Base-by-base conservation (phyloP, 192 early-diverging fungal genomes). In the Podochytrium sp. region DNA sequence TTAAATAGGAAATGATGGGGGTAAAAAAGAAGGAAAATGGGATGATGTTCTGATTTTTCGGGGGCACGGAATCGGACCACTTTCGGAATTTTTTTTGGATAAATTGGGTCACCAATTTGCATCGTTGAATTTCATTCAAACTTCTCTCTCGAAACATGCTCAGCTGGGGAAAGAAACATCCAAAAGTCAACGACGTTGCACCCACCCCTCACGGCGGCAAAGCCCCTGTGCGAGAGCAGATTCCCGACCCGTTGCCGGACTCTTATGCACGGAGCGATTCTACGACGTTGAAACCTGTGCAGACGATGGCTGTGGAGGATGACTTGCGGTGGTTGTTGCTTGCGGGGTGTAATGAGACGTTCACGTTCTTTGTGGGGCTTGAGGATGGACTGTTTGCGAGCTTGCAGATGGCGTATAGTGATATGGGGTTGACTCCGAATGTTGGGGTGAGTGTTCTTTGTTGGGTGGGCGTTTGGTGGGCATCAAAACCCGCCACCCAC, bases 361-460 rank as follows among this genome's bases (percentile, higher is more conserved):
- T 95, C 78, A 92, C 93, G 10, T 89, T 96, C 74, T 95, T 96
- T 76, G 76, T 94, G 49, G 82, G 87, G 49, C 87, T 88, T 14
- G 79, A 91, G 56, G 77, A 86, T 23, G 94, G 95, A 2, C 82
- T 83, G 58, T 85, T 91, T 76, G 90, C 86, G 23, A 90, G 94
- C 83, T 84, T 97, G n/a, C 95, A 97, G 77, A 76, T 82, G 55
- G 93, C 92, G 73, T 95, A 94, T 84, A 93, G 91, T 12, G 91
- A 92, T 50, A 81, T 96, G 47, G 76, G 73, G n/a, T 29, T 56
- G 30, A 38, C 18, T 29, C 66, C 66, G 23, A 69, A 52, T 25
- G 38, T 69, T 56, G 66, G 51, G 32, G 66, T 69, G n/a, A 69
- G 66, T 37, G 25, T 12, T n/a, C 12, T 38, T n/a, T 20, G 3